Conservation (phyloP, 164 flowering plant genomes). For the Magnolia kwangsiensis region DNA sequence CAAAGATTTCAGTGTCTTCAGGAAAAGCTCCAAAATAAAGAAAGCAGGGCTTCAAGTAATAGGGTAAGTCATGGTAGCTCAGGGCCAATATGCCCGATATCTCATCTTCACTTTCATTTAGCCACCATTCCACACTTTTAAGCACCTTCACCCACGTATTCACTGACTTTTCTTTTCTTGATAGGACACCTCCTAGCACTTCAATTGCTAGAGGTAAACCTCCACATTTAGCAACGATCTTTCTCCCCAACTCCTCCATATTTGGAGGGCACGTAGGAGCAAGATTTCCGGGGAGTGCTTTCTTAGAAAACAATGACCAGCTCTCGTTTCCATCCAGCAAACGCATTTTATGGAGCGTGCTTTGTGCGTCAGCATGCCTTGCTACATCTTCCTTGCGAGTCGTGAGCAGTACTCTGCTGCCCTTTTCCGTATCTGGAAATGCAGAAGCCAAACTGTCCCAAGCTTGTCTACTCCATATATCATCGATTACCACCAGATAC, state of each 20-base stretch:
- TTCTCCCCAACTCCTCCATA: neutral
- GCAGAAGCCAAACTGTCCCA: neutral
- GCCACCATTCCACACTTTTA: neutral
- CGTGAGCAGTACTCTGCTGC: constrained; percentile 11
- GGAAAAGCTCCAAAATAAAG: no score
- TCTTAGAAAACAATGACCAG: neutral
- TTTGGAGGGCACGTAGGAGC: neutral
- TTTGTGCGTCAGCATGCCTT: neutral
- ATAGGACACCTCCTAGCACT: neutral
- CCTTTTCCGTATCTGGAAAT: neutral
- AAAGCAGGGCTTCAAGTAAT: no score
- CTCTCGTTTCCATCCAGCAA: neutral
- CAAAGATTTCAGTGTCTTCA: no score
- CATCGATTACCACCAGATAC: constrained; percentile 11
- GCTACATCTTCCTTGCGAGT: neutral
- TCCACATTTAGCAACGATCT: neutral
- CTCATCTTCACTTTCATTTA: neutral
- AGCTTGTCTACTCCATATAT: neutral
- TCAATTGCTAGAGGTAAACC: neutral
- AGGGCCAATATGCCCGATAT: no score
- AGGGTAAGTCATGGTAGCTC: no score
- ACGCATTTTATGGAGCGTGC: neutral
- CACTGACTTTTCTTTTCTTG: neutral
- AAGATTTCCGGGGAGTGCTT: neutral
- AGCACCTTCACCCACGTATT: constrained; percentile 4